phyloP scores from a whole-genome alignment of 2,329 filamentous ascomycete genomes.

The Aspergillus sp. region DNA sequence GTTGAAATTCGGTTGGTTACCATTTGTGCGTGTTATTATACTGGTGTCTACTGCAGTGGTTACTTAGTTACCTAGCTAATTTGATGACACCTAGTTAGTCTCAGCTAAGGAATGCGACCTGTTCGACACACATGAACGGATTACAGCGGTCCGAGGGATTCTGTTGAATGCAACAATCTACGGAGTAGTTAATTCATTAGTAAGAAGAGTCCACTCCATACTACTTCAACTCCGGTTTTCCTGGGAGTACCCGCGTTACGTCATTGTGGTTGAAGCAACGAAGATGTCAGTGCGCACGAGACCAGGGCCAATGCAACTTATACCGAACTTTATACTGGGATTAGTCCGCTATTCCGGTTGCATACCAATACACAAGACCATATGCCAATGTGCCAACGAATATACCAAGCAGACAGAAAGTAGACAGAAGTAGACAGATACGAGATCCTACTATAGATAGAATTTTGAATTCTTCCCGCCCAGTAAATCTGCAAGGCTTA shows the following conservation, averaged over 20 bases:
- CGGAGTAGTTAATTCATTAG: no score
- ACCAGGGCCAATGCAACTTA: slow-evolving; percentile 1
- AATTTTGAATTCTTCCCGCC: background rate
- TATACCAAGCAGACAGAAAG: no score
- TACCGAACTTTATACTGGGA: background rate
- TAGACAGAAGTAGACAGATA: background rate
- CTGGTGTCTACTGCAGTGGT: no score
- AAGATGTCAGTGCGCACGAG: slow-evolving; percentile 11
- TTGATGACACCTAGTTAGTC: background rate
- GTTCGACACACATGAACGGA: background rate
- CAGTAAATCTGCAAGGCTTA: background rate
- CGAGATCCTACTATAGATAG: background rate
- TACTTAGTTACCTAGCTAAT: no score
- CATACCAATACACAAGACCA: background rate
- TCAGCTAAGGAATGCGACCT: background rate
- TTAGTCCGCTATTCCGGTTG: background rate
- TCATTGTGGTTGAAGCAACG: slow-evolving; percentile 6
- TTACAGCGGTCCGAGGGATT: slow-evolving; percentile 2
- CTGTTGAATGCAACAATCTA: background rate
- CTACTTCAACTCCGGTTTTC: background rate
- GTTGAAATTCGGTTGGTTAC: background rate
- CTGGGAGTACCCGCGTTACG: background rate
- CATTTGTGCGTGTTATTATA: background rate
- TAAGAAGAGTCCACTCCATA: no score
- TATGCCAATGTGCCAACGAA: no score